phyloP scores from a whole-genome alignment of 2,329 filamentous ascomycete genomes.

The Bimuria novae-zelandiae region DNA sequence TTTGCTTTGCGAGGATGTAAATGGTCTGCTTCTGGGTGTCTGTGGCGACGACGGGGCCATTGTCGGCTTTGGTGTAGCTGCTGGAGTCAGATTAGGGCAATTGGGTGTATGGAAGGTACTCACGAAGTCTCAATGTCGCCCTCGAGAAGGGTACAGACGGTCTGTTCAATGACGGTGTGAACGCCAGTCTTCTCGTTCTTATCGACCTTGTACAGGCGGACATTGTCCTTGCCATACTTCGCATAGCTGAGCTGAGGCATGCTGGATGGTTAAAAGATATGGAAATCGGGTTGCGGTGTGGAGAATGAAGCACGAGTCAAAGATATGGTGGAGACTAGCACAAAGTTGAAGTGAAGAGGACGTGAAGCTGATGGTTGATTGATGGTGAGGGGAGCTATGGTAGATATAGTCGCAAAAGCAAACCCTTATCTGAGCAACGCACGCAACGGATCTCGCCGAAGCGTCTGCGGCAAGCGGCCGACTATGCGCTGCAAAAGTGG shows the following conservation, averaged over 20 bases:
- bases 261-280: constrained; percentile 15
- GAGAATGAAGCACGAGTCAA: not conserved
- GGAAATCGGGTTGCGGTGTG: not conserved
- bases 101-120: constrained; percentile 34
- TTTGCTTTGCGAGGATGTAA: constrained; percentile 92
- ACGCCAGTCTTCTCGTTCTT: constrained; percentile 74
- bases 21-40: constrained; percentile 94
- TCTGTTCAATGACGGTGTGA: constrained; percentile 93
- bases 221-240: constrained; percentile 94
- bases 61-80: constrained; percentile 92
- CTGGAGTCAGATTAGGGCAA: constrained; percentile 21
- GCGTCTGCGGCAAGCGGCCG: constrained; percentile 15
- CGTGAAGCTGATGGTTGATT: constrained; percentile 19
- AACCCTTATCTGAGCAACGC: constrained; percentile 37
- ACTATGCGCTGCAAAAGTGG: constrained; percentile 30
- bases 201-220: constrained; percentile 95
- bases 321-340: not conserved
- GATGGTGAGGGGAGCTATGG: constrained; percentile 21
- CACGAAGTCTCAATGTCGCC: constrained; percentile 86
- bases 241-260: constrained; percentile 61
- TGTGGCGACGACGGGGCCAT: constrained; percentile 92
- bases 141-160: constrained; percentile 88
- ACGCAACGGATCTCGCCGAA: constrained; percentile 39
- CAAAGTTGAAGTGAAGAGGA: constrained; percentile 14
- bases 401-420: constrained; percentile 35